These are phyloP conservation scores for Pinus albicaulis DNA, from an alignment of 75 land plant species.

Conservation along the genomic window DNA sequence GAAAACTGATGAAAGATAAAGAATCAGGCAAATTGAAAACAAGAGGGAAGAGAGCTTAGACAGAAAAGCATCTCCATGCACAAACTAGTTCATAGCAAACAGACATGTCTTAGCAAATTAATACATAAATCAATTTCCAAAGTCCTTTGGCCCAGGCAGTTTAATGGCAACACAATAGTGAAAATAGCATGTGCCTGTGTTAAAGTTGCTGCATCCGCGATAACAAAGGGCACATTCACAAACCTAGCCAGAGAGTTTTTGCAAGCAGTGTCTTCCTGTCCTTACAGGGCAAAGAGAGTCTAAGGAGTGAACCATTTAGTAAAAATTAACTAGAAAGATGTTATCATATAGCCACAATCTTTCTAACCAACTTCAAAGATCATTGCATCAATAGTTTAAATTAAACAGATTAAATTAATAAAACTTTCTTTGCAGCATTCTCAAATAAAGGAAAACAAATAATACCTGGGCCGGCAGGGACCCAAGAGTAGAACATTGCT, in stretches of 20 bases:
- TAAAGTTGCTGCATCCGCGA: constrained; percentile 82
- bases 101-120: neutral
- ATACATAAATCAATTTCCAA: neutral
- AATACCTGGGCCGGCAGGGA: constrained; percentile 88
- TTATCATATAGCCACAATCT: neutral
- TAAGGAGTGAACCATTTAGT: neutral
- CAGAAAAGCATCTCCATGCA: too few species aligned
- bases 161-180: neutral
- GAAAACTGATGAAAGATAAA: too few species aligned
- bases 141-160: neutral
- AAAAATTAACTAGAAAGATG: neutral
- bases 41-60: too few species aligned
- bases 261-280: constrained; percentile 83
- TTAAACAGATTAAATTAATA: neutral
- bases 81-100: neutral
- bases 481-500: constrained; percentile 90
- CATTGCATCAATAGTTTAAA: neutral
- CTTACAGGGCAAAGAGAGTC: constrained; percentile 21
- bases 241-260: constrained; percentile 71
- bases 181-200: constrained; percentile 54
- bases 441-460: constrained; percentile 3
- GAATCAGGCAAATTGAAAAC: too few species aligned
- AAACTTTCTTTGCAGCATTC: neutral
- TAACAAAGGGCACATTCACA: constrained; percentile 80
- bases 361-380: neutral